Evolutionary conservation across 257 asterid species (phyloP).

Genomic region (Nicotiana attenuata): DNA sequence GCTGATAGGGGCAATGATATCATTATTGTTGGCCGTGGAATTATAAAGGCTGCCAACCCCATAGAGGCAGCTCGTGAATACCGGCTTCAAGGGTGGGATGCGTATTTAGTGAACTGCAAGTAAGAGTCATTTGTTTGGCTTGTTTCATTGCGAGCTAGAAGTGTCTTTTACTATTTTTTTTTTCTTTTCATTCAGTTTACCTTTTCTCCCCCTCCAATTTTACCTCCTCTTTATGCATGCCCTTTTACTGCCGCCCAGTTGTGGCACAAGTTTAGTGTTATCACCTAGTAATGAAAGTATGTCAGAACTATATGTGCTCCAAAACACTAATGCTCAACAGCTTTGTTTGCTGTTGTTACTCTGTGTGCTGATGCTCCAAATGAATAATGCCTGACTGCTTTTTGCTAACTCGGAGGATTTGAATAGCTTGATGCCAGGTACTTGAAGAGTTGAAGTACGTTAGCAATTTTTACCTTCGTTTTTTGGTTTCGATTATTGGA

Average conservation of each 20-base stretch:
- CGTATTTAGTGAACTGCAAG: slow-evolving; percentile 60
- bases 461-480: too few relatives aligned
- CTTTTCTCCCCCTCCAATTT: not conserved
- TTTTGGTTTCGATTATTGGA: too few relatives aligned
- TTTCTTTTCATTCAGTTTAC: not conserved
- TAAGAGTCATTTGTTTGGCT: slow-evolving; percentile 7
- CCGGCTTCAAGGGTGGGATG: slow-evolving; percentile 92
- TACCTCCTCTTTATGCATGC: not conserved
- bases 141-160: not conserved
- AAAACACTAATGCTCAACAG: not conserved
- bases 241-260: not conserved
- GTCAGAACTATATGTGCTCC: not conserved
- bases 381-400: not conserved
- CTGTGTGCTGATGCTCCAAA: not conserved
- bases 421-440: not conserved
- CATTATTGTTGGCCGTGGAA: slow-evolving; percentile 97
- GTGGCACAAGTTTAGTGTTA: not conserved
- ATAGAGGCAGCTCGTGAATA: slow-evolving; percentile 81
- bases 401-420: not conserved
- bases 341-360: not conserved
- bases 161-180: not conserved
- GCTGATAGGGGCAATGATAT: slow-evolving; percentile 82
- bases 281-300: not conserved
- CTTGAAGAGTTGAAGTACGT: too few relatives aligned
- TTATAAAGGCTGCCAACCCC: slow-evolving; percentile 75